phyloP scores from a whole-genome alignment of 78 protist genomes.

The Guillardia theta region DNA sequence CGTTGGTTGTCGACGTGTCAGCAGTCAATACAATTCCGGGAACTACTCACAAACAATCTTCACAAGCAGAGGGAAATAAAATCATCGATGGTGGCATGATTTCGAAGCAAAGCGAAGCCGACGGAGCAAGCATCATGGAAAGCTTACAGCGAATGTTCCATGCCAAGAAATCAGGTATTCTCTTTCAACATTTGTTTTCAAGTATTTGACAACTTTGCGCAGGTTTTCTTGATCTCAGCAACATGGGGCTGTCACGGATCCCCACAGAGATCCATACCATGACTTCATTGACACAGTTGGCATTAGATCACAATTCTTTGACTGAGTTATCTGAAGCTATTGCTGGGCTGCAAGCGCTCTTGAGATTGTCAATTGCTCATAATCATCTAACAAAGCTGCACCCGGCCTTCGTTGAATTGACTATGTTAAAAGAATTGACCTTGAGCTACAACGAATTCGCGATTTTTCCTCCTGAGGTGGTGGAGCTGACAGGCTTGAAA shows the following conservation, averaged over 20 bases:
- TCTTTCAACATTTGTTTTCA: too few species aligned
- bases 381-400: slow-evolving; percentile 12
- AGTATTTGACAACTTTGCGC: too few species aligned
- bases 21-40: background rate
- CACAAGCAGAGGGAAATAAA: background rate
- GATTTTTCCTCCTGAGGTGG: background rate
- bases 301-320: background rate
- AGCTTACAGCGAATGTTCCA: slow-evolving; percentile 21
- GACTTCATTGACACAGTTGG: background rate
- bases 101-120: too few species aligned
- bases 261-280: background rate
- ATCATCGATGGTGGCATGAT: too few species aligned
- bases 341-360: background rate
- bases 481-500: background rate
- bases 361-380: background rate
- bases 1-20: background rate
- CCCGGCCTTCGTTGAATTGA: background rate
- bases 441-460: background rate
- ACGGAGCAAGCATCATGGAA: slow-evolving; percentile 13
- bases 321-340: background rate
- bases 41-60: background rate
- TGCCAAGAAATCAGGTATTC: background rate
- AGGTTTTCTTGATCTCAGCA: background rate
- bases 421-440: background rate
- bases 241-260: background rate